A percentile compares a stretch with the other conserved stretches of the same genome.
phyloP scores from a whole-genome alignment of 306 rosid species.

The Comarum palustre region DNA sequence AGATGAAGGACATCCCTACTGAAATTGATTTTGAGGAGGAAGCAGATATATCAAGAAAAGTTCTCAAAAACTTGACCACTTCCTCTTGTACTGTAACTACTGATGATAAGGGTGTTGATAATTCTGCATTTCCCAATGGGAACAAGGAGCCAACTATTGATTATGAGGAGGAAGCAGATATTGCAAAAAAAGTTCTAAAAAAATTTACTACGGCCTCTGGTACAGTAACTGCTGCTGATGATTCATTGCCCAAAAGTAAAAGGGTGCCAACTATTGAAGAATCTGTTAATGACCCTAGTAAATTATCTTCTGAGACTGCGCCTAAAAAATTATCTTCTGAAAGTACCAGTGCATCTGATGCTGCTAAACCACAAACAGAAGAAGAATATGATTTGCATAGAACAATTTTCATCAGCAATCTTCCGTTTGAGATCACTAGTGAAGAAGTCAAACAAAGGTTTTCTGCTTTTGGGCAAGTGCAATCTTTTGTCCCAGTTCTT shows the following conservation, averaged over 20 bases:
- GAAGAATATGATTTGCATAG: constrained; percentile 55
- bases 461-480: constrained; percentile 80
- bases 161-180: constrained; percentile 81
- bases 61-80: constrained; percentile 57
- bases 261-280: constrained; percentile 35
- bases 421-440: constrained; percentile 69
- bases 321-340: constrained; percentile 38
- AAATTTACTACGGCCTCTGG: constrained; percentile 53
- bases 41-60: constrained; percentile 77
- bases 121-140: constrained; percentile 31
- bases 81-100: constrained; percentile 42
- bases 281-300: constrained; percentile 33
- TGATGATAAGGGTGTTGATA: constrained; percentile 21
- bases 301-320: constrained; percentile 40
- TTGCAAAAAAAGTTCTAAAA: constrained; percentile 70
- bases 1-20: constrained; percentile 38
- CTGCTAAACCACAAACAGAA: constrained; percentile 43
- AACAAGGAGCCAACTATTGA: constrained; percentile 39
- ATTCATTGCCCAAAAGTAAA: constrained; percentile 32
- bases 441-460: constrained; percentile 84
- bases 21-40: constrained; percentile 77
- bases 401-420: constrained; percentile 77
- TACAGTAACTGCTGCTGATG: constrained; percentile 40
- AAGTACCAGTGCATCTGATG: constrained; percentile 39
- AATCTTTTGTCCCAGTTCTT: constrained; percentile 77